A percentile compares a stretch with the other conserved stretches of the same genome.
phyloP scores from a whole-genome alignment of 352 stramenopile genomes.

The Synura sp. region DNA sequence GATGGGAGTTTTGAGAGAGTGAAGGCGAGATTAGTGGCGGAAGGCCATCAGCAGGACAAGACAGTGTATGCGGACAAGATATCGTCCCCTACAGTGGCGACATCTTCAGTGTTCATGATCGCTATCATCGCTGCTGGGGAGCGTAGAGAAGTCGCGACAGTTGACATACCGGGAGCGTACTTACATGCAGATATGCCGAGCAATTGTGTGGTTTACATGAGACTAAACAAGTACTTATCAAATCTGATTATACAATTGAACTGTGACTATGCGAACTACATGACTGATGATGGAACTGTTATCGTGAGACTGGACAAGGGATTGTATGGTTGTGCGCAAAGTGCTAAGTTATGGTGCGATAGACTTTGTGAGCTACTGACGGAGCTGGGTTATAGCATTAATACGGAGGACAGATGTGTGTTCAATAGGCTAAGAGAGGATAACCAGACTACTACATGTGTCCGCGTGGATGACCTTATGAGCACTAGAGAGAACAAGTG shows the following conservation, averaged over 20 bases:
- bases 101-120: no score
- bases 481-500: no score
- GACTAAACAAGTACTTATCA: no score
- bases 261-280: no score
- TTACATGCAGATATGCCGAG: no score
- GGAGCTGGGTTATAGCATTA: background rate
- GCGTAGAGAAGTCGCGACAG: no score
- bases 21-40: conserved; percentile 2
- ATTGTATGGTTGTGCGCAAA: background rate
- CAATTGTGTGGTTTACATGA: no score
- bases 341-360: background rate
- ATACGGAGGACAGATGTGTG: background rate
- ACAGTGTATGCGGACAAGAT: no score
- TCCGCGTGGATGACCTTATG: conserved; percentile 24
- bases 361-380: background rate
- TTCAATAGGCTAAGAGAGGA: background rate
- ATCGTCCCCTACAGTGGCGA: no score
- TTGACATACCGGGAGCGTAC: no score
- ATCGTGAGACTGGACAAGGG: background rate
- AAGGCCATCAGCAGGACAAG: background rate
- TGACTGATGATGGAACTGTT: background rate
- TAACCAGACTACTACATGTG: background rate
- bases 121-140: no score
- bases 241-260: no score
- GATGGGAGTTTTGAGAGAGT: background rate